A percentile compares a stretch with the other conserved stretches of the same genome.
Evolutionary conservation across 306 rosid species (phyloP).

Genomic region (Dryas alaskensis): DNA sequence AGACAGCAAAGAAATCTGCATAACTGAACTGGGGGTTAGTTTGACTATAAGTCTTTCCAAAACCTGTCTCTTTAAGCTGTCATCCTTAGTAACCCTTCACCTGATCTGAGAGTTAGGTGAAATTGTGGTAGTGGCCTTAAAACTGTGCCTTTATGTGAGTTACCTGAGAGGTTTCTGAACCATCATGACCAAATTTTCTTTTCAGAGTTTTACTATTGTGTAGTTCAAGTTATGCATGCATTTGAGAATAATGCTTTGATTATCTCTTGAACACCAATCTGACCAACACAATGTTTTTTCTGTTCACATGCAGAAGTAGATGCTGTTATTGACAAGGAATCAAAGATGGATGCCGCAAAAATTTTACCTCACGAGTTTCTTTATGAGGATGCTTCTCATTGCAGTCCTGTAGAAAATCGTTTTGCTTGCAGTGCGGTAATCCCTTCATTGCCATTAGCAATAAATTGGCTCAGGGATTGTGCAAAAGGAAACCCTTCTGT

Average conservation of each 20-base stretch:
- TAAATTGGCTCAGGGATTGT: slow-evolving; percentile 66
- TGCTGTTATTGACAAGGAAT: slow-evolving; percentile 30
- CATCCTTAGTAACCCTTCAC: background rate
- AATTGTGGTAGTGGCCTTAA: background rate
- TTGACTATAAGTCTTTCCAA: background rate
- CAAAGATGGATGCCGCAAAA: slow-evolving; percentile 30
- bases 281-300: slow-evolving; percentile 20
- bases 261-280: slow-evolving; percentile 14
- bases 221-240: background rate
- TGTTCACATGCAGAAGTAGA: slow-evolving; percentile 40
- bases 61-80: background rate
- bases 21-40: background rate
- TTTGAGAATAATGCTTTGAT: background rate
- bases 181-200: background rate
- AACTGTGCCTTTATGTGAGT: background rate
- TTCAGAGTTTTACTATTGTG: background rate
- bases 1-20: background rate
- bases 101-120: background rate
- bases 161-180: background rate
- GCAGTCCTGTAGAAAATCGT: slow-evolving; percentile 26
- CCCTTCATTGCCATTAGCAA: slow-evolving; percentile 69
- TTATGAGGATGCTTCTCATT: slow-evolving; percentile 37
- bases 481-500: slow-evolving; percentile 60
- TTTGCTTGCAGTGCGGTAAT: slow-evolving; percentile 55
- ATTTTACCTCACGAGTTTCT: slow-evolving; percentile 44